These are phyloP conservation scores for Ceratocystis albifundus DNA, from an alignment of 2,329 filamentous ascomycete species.

Conservation along the genomic window DNA sequence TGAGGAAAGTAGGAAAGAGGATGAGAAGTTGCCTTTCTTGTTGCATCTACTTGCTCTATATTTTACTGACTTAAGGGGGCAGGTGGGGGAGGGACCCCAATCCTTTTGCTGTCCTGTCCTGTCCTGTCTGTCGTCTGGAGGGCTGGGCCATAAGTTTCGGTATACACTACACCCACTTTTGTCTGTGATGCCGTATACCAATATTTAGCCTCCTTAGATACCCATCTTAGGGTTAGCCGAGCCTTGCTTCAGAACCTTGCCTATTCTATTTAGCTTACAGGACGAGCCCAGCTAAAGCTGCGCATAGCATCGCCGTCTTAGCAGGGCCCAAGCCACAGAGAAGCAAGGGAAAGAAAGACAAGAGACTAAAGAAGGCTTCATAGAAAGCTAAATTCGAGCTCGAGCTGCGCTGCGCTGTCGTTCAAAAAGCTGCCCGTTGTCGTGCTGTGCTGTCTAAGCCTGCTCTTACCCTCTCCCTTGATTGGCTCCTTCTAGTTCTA, in stretches of 20 bases:
- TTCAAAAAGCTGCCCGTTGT: background rate
- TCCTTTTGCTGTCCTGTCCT: background rate
- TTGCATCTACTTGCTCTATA: conserved; percentile 5
- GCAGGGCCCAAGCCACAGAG: background rate
- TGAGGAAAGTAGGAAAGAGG: background rate
- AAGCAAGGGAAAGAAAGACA: background rate
- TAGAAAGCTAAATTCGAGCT: background rate
- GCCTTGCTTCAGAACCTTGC: conserved; percentile 1
- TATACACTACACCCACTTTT: too few species aligned
- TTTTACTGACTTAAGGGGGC: conserved; percentile 3
- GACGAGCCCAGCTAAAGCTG: background rate
- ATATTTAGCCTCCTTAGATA: too few species aligned
- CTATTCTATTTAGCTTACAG: conserved; percentile 4
- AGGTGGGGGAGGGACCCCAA: background rate
- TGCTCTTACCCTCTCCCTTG: background rate
- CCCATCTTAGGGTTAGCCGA: background rate
- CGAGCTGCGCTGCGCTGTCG: background rate
- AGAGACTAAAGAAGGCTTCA: background rate
- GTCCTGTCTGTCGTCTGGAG: background rate
- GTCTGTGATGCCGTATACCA: too few species aligned
- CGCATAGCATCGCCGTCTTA: background rate
- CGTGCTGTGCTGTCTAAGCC: background rate
- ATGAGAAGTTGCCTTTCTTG: background rate
- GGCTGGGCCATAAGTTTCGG: background rate
- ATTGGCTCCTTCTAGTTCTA: background rate